Base-by-base conservation (phyloP, 441 rosid species). In the Monsonia emarginata region DNA sequence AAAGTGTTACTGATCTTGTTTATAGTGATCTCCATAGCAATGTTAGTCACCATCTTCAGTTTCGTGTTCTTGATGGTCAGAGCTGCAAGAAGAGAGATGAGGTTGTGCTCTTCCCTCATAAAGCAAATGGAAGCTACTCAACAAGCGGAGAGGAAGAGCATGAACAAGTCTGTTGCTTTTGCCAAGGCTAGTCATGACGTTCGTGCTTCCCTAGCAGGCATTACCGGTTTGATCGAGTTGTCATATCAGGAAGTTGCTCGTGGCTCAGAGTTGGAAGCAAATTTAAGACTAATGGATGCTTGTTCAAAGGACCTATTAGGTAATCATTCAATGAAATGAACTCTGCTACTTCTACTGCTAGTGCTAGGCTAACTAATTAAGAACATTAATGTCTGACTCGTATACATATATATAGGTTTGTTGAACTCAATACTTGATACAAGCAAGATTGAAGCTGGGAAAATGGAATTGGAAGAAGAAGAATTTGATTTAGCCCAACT, bases 381-480 rank as follows among this genome's bases (percentile, higher is more conserved):
- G 11, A 24, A 14, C 26, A 14, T 31, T 61, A 14, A 19, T 28
- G 11, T 21, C 3, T 18, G 8, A 2, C 30, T 54, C 2, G 3
- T 58, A 57, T 62, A 9, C 18, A 0, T 22, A 16, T 1, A 14
- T 72, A 32, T 80, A 91, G 91, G 76, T 48, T 65, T 89, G 24
- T 72, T 89, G 58, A 88, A 84, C 76, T 78, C 87, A 28, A 75
- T 90, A 59, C 85, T 90, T 31, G 96, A 90, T 63, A 80, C 74
- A 27, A 92, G 98, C 80, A 92, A 90, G 74, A 81, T 90, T 16
- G 98, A 90, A 76, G 90, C 89, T 0, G 94, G 90, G 0, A 90
- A 87, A 76, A 82, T 90, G 88, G 80, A 80, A 8, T 74, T 92
- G 30, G 85, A 81, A 31, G 91, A 84, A 65, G 86, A 87, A 67